Evolutionary conservation across 345 rosid genomes (phyloP), one percentile per base, ranked within the genome.

Genomic region (Camelina sativa): DNA sequence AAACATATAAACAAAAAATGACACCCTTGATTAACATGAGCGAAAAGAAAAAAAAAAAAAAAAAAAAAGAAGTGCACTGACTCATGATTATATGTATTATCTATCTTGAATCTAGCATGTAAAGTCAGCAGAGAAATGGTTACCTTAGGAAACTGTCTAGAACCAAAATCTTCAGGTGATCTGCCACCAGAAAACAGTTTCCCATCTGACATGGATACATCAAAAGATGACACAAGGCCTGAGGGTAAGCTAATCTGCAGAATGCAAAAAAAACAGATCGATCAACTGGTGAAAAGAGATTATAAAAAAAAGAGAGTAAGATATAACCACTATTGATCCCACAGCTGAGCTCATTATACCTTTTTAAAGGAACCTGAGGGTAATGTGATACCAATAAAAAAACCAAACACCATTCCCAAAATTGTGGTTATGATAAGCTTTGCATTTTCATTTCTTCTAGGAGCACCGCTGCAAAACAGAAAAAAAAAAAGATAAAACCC

Each of bases 381-480:
- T 81, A 91, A 85, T 4, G 97, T 85, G 65, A 84, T 62, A 62
- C 98, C 97, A 46, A 90, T 43, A 63, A 90, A 82, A 78, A 88
- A 94, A 9, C 98, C 97, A 81, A 90, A 83, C 17, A 85, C 78
- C 74, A 86, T 62, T 71, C 92, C 98, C 34, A 90, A 13, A 46
- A 90, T 80, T 30, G 87, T 80, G 4, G 88, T 76, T 6, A 90
- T 47, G 19, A 88, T 61, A 55, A 90, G 64, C 85, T 85, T 85
- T 40, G 86, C 80, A 76, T 74, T 63, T 46, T 84, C 91, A 63
- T 76, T 87, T 77, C 81, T 91, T 73, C 85, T 90, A 19, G 80
- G 62, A 64, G 79, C 76, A 74, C 86, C 96, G 80, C 96, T 86
- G 87, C 84, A 83, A 71, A 13, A 56, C 4, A 13, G 47, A 57